Evolutionary conservation across 2,329 filamentous ascomycete species (phyloP).

Genomic region (Alternaria consortialis): DNA sequence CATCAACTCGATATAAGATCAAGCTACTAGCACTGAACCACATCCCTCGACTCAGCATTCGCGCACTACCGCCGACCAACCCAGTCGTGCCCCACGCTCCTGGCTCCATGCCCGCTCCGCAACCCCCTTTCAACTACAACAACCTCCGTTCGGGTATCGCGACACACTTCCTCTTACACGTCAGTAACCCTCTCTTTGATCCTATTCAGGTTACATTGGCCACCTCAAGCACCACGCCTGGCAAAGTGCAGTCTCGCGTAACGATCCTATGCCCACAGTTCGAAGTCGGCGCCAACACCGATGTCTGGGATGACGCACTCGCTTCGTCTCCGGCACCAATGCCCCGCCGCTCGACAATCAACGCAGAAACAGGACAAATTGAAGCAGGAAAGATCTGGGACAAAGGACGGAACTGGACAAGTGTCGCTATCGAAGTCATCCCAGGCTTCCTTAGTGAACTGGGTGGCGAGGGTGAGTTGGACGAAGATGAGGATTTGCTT

Average conservation of each 20-base stretch:
- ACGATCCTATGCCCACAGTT: constrained; percentile 96
- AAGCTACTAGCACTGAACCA: constrained; percentile 84
- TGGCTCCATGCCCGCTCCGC: constrained; percentile 34
- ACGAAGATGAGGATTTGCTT: constrained; percentile 70
- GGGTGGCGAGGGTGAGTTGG: constrained; percentile 35
- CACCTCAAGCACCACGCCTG: constrained; percentile 66
- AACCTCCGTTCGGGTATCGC: constrained; percentile 60
- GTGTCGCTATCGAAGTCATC: constrained; percentile 89
- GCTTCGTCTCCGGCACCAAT: constrained; percentile 54
- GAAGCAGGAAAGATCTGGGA: constrained; percentile 98
- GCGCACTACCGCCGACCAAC: constrained; percentile 62
- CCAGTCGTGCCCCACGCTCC: constrained; percentile 58
- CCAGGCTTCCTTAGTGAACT: constrained; percentile 56
- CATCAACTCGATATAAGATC: constrained; percentile 90
- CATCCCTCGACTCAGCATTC: constrained; percentile 82
- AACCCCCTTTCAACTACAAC: constrained; percentile 54
- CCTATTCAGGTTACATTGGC: constrained; percentile 86
- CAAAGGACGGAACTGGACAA: constrained; percentile 91
- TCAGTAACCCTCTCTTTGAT: constrained; percentile 95
- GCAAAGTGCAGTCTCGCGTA: constrained; percentile 66
- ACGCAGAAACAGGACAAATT: constrained; percentile 53
- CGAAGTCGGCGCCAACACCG: constrained; percentile 92
- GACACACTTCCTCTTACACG: constrained; percentile 84
- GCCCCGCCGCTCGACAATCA: constrained; percentile 35
- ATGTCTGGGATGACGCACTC: constrained; percentile 90